Base-by-base conservation (phyloP, 768 basidiomycete genomes). In the Boletus bicolor region DNA sequence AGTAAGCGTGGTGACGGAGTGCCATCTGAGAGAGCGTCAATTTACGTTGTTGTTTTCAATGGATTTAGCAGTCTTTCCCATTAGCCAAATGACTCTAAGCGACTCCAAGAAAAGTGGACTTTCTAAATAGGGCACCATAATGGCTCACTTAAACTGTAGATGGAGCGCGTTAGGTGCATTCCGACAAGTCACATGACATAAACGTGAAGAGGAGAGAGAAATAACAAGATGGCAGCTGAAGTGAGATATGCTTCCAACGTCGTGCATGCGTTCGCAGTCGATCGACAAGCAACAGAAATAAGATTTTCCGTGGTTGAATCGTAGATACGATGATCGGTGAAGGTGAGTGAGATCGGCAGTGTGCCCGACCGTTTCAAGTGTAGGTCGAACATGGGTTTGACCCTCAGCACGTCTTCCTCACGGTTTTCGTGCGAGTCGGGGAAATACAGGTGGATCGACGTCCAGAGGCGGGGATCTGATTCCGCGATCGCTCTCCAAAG, bases 381-480 rank as follows among this genome's bases (percentile, higher is more conserved):
- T 7, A 34, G 5, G 37, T 68, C 56, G 1, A 61, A 32, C 10
- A 44, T 8, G 4, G 35, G 43, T 44, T 47, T 14, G 28, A 60
- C 26, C 15, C 32, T 51, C 9, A 24, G 10, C 4, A 57, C 34
- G 38, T 65, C 58, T 42, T 55, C 24, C 32, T 43, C 30, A 0
- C 54, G 52, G 12, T 21, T 32, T 9, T 10, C 32, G 8, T 12
- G 8, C 7, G 48, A 45, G 0, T 47, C 46, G 26, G 54, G 51
- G n/a, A 67, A 50, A 44, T 53, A 44, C 10, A 70, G 14, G 7
- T 46, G 53, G 39, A 70, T 60, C 32, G 62, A 60, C 1, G 57
- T 57, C 68, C 69, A 70, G 5, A 70, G 60, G 19, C n/a, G 43
- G 2, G 63, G 57, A 6, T 59, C 32, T n/a, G 53, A 58, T 44